A percentile compares a stretch with the other conserved stretches of the same genome.
phyloP scores from a whole-genome alignment of 2,329 filamentous ascomycete genomes.

The Talaromyces sp. region DNA sequence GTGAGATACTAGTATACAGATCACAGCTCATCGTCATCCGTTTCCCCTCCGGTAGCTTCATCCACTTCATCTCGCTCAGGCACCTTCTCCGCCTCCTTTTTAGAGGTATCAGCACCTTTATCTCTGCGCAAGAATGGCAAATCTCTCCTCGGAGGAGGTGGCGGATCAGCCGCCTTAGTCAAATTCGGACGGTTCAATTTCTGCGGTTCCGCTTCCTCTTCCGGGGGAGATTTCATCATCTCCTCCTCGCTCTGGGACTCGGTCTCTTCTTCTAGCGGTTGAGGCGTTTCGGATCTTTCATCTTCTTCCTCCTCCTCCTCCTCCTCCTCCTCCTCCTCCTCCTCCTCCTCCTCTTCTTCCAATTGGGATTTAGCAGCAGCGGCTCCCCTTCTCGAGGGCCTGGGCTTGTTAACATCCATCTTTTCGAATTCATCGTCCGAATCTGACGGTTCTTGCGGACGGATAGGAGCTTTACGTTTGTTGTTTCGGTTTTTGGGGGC shows the following conservation, averaged over 20 bases:
- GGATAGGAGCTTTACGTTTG: constrained; percentile 29
- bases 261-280: constrained; percentile 34
- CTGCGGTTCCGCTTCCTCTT: constrained; percentile 1
- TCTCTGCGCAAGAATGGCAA: constrained; percentile 38
- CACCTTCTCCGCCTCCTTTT: constrained; percentile 10
- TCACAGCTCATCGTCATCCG: constrained; percentile 41
- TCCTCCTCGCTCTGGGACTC: constrained; percentile 33
- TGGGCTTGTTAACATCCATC: constrained; percentile 34
- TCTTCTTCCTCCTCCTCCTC: constrained; percentile 25
- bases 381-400: neutral
- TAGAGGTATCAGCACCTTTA: constrained; percentile 2
- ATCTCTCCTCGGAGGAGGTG: constrained; percentile 40
- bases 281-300: constrained; percentile 29
- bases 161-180: constrained; percentile 19
- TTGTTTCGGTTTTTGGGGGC: constrained; percentile 19
- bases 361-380: neutral
- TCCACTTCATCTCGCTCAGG: constrained; percentile 6
- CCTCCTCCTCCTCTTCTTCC: constrained; percentile 12
- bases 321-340: constrained; percentile 20
- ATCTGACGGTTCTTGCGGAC: constrained; percentile 23
- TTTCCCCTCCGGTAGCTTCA: constrained; percentile 34
- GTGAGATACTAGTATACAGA: neutral
- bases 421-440: constrained; percentile 37
- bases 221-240: neutral
- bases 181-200: constrained; percentile 14